A percentile compares a stretch with the other conserved stretches of the same genome.
Evolutionary conservation across 106 monocot genomes (phyloP).

Genomic region (Chionographis japonica): DNA sequence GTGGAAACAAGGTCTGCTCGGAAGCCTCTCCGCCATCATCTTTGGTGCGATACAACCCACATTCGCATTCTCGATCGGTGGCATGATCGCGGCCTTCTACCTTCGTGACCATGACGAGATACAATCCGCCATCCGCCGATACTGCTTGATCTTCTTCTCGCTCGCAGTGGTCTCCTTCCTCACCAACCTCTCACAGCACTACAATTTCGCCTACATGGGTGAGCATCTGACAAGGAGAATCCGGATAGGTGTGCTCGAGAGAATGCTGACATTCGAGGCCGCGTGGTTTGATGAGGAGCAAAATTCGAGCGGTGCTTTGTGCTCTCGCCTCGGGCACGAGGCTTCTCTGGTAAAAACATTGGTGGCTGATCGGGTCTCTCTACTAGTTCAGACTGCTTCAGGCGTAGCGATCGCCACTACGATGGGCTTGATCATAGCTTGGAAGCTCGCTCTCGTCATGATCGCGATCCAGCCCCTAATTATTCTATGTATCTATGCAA

Average conservation of each 20-base stretch:
- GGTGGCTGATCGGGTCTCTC: slow-evolving; percentile 59
- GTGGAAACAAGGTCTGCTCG: slow-evolving; percentile 63
- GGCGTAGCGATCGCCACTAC: slow-evolving; percentile 47
- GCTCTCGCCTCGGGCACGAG: slow-evolving; percentile 57
- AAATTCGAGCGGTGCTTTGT: slow-evolving; percentile 62
- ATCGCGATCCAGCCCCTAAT: slow-evolving; percentile 58
- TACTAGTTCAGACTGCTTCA: slow-evolving; percentile 58
- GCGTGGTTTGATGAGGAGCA: slow-evolving; percentile 77
- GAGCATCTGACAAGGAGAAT: slow-evolving; percentile 56
- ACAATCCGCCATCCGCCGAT: slow-evolving; percentile 32
- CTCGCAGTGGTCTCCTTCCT: slow-evolving; percentile 48
- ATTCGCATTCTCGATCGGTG: slow-evolving; percentile 68
- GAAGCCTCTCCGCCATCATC: slow-evolving; percentile 42
- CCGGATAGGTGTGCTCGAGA: slow-evolving; percentile 49
- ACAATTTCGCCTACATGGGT: slow-evolving; percentile 77
- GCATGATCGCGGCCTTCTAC: slow-evolving; percentile 69
- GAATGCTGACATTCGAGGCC: slow-evolving; percentile 66
- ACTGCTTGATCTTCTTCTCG: slow-evolving; percentile 47
- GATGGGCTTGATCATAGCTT: slow-evolving; percentile 58
- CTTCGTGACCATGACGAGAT: slow-evolving; percentile 45
- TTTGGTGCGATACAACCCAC: slow-evolving; percentile 58
- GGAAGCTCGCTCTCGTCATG: slow-evolving; percentile 87
- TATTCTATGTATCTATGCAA: slow-evolving; percentile 55
- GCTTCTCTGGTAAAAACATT: slow-evolving; percentile 68
- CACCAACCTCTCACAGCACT: slow-evolving; percentile 61